Evolutionary conservation across 2,329 filamentous ascomycete genomes (phyloP), one percentile per base, ranked within the genome.

Genomic region (Botrytis medusae): DNA sequence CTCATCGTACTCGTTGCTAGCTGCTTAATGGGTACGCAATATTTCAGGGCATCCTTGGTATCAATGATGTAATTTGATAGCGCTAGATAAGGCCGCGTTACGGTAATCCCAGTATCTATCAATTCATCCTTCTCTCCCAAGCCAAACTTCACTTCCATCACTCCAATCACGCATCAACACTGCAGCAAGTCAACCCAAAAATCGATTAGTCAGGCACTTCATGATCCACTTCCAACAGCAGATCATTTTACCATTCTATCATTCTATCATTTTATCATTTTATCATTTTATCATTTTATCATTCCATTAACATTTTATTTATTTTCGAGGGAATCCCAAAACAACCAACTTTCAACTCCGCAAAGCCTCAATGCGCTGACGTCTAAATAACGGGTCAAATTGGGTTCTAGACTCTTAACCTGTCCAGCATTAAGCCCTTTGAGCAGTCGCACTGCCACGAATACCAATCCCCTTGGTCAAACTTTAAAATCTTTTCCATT

Each of bases 61-160:
- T 10, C 29, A 8, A 69, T 69, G 67, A 69, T 69, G 67, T 69
- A 69, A 69, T 69, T 69, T 40, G 67, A 69, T 60, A 60, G 32
- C n/a, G 34, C 37, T 60, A 69, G 22, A 40, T 37, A 54, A 42
- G 18, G 46, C 32, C 37, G n/a, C 29, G 51, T 57, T 1, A 18
- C 18, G 16, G n/a, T 4, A n/a, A 57, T 9, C 51, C 51, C 29
- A 57, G 51, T 4, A 29, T 44, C 42, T 16, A 3, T 16, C 14
- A 44, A 1, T 42, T 8, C 40, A 54, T n/a, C 22, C 48, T 5
- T 51, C 20, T 22, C 20, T 32, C 8, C 2, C 12, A 18, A 22
- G 18, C 40, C 40, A 67, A 34, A 16, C 40, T 48, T 34, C 42
- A n/a, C 51, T 46, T 18, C 29, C 32, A 32, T 40, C 4, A 46